These are phyloP conservation scores for Cladosporium sp. DNA, from an alignment of 2,329 filamentous ascomycete species.

Conservation along the genomic window DNA sequence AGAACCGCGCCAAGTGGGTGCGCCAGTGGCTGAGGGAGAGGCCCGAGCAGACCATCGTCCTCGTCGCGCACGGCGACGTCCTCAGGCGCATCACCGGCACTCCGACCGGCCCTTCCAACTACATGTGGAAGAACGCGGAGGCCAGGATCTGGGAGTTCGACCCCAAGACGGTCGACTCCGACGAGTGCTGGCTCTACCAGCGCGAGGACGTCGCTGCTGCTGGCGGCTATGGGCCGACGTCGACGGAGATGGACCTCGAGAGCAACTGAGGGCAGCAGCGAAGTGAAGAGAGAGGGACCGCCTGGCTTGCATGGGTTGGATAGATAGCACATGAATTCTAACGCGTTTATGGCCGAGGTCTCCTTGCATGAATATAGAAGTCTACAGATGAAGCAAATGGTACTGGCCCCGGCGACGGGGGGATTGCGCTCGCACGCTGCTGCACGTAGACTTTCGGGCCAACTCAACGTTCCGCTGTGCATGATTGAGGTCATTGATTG, in stretches of 20 bases:
- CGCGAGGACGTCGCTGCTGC: constrained; percentile 25
- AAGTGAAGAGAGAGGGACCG: background rate
- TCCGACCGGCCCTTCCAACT: constrained; percentile 18
- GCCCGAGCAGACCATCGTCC: constrained; percentile 28
- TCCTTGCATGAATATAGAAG: too few species aligned
- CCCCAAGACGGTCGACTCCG: constrained; percentile 18
- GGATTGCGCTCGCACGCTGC: background rate
- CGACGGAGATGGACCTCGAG: constrained; percentile 24
- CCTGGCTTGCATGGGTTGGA: background rate
- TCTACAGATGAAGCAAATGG: background rate
- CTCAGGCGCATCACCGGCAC: constrained; percentile 24
- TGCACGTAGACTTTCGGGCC: background rate
- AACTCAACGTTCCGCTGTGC: constrained; percentile 1
- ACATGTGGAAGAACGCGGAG: constrained; percentile 29
- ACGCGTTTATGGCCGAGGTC: background rate
- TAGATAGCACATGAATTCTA: background rate
- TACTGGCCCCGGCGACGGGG: background rate
- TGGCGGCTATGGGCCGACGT: constrained; percentile 27
- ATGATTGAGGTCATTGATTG: constrained; percentile 1
- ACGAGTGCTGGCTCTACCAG: constrained; percentile 25
- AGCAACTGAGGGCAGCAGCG: background rate
- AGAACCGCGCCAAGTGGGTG: constrained; percentile 25
- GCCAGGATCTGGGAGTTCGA: constrained; percentile 25
- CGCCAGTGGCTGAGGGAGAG: constrained; percentile 25
- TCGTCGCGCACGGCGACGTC: constrained; percentile 31